Percentiles rank a stretch among this genome's conserved stretches.
These are phyloP conservation scores for Cucurbitaria berberidis DNA, from an alignment of 2,329 filamentous ascomycete genomes.

Conservation along the genomic window DNA sequence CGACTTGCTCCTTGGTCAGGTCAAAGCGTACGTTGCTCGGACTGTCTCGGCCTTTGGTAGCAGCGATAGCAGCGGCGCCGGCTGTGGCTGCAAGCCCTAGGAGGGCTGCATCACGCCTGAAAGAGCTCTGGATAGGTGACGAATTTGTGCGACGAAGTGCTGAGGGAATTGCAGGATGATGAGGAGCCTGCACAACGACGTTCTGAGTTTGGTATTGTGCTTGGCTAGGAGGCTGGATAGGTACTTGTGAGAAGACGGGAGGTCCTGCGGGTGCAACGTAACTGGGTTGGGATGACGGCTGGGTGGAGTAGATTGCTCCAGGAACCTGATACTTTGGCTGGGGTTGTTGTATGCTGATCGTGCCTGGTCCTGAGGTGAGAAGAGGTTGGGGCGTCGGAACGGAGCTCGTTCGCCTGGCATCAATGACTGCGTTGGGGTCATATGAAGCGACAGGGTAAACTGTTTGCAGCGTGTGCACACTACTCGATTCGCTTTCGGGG, in stretches of 20 bases:
- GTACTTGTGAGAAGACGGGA: conserved; percentile 47
- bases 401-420: conserved; percentile 61
- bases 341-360: conserved; percentile 81
- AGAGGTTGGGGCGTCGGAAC: conserved; percentile 49
- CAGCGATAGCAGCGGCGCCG: conserved; percentile 50
- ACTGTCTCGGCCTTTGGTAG: conserved; percentile 30
- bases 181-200: conserved; percentile 29
- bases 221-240: conserved; percentile 27
- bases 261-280: conserved; percentile 52
- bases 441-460: conserved; percentile 71
- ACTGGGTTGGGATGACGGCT: conserved; percentile 47
- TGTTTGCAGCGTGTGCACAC: conserved; percentile 62
- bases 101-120: conserved; percentile 52
- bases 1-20: conserved; percentile 62
- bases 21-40: conserved; percentile 62
- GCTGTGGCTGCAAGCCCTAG: conserved; percentile 53
- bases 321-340: conserved; percentile 78
- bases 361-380: conserved; percentile 47
- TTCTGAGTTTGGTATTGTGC: conserved; percentile 28
- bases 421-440: conserved; percentile 66
- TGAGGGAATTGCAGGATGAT: conserved; percentile 26
- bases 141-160: conserved; percentile 53
- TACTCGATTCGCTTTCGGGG: conserved; percentile 57
- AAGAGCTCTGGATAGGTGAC: conserved; percentile 52
- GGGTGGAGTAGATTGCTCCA: conserved; percentile 66